phyloP scores from a whole-genome alignment of 208 protist genomes.

The Leishmania arabica region DNA sequence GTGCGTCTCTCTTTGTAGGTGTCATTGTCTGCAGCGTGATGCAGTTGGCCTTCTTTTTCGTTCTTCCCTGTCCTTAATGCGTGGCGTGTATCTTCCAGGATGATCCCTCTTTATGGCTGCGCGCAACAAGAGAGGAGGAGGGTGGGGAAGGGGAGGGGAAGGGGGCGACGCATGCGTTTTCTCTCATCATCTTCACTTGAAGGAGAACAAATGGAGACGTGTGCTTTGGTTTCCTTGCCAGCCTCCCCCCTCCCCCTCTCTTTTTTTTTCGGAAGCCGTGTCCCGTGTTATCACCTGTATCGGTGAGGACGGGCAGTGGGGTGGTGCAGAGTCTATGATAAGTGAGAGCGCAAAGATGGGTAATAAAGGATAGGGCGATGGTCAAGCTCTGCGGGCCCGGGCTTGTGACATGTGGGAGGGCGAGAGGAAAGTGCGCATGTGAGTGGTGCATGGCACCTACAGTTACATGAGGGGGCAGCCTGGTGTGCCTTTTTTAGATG shows the following conservation, averaged over 20 bases:
- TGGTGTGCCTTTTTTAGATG: neutral
- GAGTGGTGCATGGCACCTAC: neutral
- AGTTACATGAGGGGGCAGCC: neutral
- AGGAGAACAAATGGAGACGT: neutral
- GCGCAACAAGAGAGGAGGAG: neutral
- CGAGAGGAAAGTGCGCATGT: neutral
- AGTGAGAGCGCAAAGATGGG: neutral
- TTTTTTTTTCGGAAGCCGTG: neutral
- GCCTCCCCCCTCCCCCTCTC: no score
- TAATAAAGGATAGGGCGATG: neutral
- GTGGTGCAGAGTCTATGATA: neutral
- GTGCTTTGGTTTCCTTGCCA: neutral
- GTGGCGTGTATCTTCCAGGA: neutral
- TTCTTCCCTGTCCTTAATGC: neutral
- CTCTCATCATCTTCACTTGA: neutral
- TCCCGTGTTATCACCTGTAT: neutral
- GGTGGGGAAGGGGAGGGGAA: neutral
- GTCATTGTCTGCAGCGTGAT: neutral
- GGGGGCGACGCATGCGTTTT: neutral
- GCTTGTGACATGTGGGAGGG: neutral
- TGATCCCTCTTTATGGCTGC: neutral
- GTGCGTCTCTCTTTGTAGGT: neutral
- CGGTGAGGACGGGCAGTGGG: neutral
- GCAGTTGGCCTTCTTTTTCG: neutral
- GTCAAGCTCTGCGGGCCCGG: neutral